Percentiles rank a stretch among this genome's conserved stretches.
Evolutionary conservation across 1,284 basidiomycete genomes (phyloP).

Genomic region (Irpex sp.): DNA sequence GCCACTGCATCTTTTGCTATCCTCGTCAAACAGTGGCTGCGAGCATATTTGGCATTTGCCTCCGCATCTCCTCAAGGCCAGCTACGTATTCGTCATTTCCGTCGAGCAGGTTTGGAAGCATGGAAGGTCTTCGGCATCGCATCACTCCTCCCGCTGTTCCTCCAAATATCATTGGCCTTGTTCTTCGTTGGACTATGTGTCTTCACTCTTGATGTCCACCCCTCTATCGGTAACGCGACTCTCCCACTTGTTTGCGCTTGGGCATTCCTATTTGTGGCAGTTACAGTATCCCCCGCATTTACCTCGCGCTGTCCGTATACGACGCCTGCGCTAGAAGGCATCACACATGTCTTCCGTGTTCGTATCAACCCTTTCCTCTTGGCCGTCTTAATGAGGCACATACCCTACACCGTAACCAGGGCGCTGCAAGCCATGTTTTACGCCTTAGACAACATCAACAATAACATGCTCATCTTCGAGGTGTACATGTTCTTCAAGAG

Average conservation of each 20-base stretch:
- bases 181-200: conserved; percentile 15
- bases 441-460: no score
- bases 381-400: background rate
- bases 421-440: background rate
- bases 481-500: background rate
- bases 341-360: background rate
- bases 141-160: conserved; percentile 12
- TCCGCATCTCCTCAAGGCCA: background rate
- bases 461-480: no score
- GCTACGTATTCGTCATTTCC: conserved; percentile 7
- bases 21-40: conserved; percentile 17
- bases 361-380: background rate
- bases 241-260: background rate
- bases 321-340: background rate
- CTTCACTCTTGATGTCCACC: conserved; percentile 7
- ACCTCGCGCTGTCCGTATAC: conserved; percentile 2
- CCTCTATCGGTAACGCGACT: conserved; percentile 1
- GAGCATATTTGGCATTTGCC: conserved; percentile 4
- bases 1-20: conserved; percentile 13
- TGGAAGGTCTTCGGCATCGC: conserved; percentile 14
- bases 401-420: background rate
- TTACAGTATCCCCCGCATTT: background rate
- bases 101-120: conserved; percentile 1
- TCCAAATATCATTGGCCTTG: conserved; percentile 11
- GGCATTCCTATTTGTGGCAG: background rate